Evolutionary conservation across 2,329 filamentous ascomycete species (phyloP).

Genomic region (Apiospora arundinis): DNA sequence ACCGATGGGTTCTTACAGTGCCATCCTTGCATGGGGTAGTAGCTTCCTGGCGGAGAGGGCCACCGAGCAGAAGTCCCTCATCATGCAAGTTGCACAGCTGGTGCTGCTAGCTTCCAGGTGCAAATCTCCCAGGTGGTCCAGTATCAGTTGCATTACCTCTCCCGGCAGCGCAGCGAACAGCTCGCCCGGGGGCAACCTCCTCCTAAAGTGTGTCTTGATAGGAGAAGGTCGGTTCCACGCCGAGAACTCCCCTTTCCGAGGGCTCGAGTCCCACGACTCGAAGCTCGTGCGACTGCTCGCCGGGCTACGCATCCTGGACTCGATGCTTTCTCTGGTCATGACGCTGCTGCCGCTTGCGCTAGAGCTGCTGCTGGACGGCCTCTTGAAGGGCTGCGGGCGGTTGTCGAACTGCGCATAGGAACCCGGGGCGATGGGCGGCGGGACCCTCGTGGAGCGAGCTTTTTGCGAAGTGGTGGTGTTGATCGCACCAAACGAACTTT

Average conservation of each 20-base stretch:
- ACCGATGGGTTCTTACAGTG: constrained; percentile 50
- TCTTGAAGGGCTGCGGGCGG: constrained; percentile 34
- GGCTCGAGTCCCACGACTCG: constrained; percentile 46
- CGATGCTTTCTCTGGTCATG: constrained; percentile 37
- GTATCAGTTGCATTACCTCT: constrained; percentile 64
- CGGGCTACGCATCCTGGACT: constrained; percentile 38
- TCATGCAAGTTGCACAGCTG: constrained; percentile 70
- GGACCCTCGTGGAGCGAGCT: background rate
- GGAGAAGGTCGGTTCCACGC: constrained; percentile 42
- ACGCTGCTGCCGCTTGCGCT: constrained; percentile 36
- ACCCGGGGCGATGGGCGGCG: constrained; percentile 29
- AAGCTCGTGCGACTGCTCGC: constrained; percentile 47
- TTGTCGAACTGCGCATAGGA: constrained; percentile 41
- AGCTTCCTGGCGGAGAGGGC: constrained; percentile 58
- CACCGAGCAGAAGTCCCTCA: constrained; percentile 63
- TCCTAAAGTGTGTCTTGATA: constrained; percentile 41
- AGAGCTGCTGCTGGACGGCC: constrained; percentile 31
- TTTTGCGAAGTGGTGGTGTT: constrained; percentile 25
- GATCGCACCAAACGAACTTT: constrained; percentile 30
- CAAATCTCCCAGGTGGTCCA: constrained; percentile 57
- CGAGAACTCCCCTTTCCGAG: constrained; percentile 35
- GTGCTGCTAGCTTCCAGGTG: constrained; percentile 55
- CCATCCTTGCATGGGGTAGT: constrained; percentile 55
- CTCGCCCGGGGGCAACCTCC: constrained; percentile 52
- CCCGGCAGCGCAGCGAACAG: constrained; percentile 61